Base-by-base conservation (phyloP, 495 filamentous ascomycete species). In the Friedmanniomyces simplex region DNA sequence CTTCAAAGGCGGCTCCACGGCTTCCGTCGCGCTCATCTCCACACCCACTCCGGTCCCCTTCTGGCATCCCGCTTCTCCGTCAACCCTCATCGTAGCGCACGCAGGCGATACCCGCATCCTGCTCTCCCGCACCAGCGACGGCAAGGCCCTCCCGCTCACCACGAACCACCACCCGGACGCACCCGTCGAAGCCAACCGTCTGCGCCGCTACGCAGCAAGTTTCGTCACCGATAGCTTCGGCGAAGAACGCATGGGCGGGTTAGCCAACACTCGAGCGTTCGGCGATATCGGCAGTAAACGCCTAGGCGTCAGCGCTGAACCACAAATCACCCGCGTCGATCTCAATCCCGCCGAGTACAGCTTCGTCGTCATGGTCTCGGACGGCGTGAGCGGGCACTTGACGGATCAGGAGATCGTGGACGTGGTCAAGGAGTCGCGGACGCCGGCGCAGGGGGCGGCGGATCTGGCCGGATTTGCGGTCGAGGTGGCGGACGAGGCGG, bases 161-260 rank as follows among this genome's bases (percentile, higher is more conserved):
- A 85, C 80, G 14, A 85, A 93, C 68, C 93, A 98, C 72, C 91
- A 91, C 65, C 91, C 93, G 0, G 87, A 83, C n/a, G 79, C 83
- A 0, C 91, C 94, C 0, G 73, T 80, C 52, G 93, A 98, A 72
- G 82, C 86, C 13, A 82, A 79, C 51, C 82, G 93, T 22, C 79
- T 98, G 32, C 84, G 90, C 5, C 85, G 91, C 51, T 96, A 87
- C 65, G 88, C 89, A 13, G 75, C 85, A 16, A 87, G 85, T 0
- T 91, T 98, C 62, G 82, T 94, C 22, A 95, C 91, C 0, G 93
- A 98, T 68, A 93, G 88, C 16, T 97, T 97, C 66, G 93, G 93
- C 64, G 94, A 98, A 70, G 94, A 97, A 69, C 89, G 93, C 59
- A 89, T 98, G 73, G 82, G 82, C 52, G 90, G 91, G 0, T 80